A percentile compares a stretch with the other conserved stretches of the same genome.
These are phyloP conservation scores for Knoxdaviesia capensis DNA, from an alignment of 2,329 filamentous ascomycete species.

Conservation along the genomic window DNA sequence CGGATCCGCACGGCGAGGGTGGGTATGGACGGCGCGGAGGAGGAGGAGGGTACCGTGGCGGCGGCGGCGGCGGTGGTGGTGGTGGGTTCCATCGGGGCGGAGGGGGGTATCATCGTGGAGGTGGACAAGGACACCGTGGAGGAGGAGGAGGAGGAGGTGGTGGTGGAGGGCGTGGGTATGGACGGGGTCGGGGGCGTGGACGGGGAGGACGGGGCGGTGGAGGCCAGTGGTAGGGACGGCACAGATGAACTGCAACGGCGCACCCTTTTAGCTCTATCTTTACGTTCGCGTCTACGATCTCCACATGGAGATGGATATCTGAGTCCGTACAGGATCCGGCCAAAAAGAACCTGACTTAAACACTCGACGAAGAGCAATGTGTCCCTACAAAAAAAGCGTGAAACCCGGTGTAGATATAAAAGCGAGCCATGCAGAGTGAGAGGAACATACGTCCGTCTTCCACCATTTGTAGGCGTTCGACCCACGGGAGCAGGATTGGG, in stretches of 20 bases:
- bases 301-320: too few species aligned
- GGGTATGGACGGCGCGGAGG: neutral
- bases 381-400: conserved; percentile 27
- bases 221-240: neutral
- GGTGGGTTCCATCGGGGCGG: conserved; percentile 7
- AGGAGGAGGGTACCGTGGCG: conserved; percentile 9
- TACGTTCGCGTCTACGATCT: too few species aligned
- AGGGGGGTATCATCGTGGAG: conserved; percentile 8
- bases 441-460: conserved; percentile 25
- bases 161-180: conserved; percentile 13
- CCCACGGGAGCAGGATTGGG: conserved; percentile 25
- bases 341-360: too few species aligned
- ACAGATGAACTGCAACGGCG: too few species aligned
- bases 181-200: conserved; percentile 10
- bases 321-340: too few species aligned
- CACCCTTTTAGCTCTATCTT: too few species aligned
- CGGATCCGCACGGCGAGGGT: conserved; percentile 10
- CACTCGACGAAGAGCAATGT: conserved; percentile 11
- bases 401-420: conserved; percentile 18
- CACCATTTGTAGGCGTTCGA: conserved; percentile 33
- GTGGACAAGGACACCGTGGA: conserved; percentile 15
- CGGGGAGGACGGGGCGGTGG: conserved; percentile 8
- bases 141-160: conserved; percentile 17
- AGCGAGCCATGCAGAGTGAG: conserved; percentile 28
- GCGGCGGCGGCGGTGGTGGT: conserved; percentile 15